Conservation (phyloP, 305 asterid species). For the Striga hermonthica region DNA sequence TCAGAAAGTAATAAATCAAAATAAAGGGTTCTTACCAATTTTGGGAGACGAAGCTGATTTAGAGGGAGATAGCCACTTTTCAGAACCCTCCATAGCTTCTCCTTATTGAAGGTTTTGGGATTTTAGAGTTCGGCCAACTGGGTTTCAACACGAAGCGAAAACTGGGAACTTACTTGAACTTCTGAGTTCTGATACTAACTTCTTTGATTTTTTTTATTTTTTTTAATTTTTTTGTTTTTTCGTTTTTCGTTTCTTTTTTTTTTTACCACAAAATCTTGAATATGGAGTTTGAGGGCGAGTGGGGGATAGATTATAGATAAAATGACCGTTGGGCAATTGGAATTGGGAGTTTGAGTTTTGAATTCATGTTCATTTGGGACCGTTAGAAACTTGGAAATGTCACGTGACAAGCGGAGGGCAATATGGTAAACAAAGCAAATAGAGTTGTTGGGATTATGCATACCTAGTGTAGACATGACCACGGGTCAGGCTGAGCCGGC, state of each 20-base stretch:
- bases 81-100: slow-evolving; percentile 37
- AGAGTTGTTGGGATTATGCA: too few species aligned
- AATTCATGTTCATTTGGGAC: slow-evolving; percentile 27
- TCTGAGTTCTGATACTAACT: too few species aligned
- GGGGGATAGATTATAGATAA: background rate
- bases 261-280: background rate
- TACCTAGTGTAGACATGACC: too few species aligned
- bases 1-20: background rate
- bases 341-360: slow-evolving; percentile 29
- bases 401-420: slow-evolving; percentile 23
- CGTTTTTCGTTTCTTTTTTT: too few species aligned
- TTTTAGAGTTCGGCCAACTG: background rate
- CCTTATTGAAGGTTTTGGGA: slow-evolving; percentile 19
- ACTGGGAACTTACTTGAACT: background rate
- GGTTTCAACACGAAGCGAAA: slow-evolving; percentile 4
- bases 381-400: slow-evolving; percentile 28
- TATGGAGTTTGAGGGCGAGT: slow-evolving; percentile 22
- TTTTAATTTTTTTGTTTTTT: too few species aligned
- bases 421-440: background rate
- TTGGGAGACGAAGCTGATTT: slow-evolving; percentile 36
- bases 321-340: slow-evolving; percentile 32
- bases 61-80: slow-evolving; percentile 37
- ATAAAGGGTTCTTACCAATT: slow-evolving; percentile 40
- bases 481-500: too few species aligned
- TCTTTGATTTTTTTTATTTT: too few species aligned